Evolutionary conservation across 1,284 basidiomycete species (phyloP), one percentile per base, ranked within the genome.

Genomic region (Cryptococcus floricola): DNA sequence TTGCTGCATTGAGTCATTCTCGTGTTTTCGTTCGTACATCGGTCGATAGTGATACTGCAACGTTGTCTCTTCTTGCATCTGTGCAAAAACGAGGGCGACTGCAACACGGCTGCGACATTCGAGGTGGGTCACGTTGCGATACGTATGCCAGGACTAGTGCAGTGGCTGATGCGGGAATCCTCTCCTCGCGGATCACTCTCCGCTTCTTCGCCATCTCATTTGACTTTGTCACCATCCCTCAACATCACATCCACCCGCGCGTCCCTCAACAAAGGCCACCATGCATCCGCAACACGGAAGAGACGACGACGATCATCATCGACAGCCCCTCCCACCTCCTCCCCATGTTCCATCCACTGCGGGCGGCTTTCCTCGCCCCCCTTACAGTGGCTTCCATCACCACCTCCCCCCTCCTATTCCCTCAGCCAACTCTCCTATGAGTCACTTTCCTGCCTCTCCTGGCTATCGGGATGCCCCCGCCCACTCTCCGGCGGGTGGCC

Each of bases 321-420:
- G 27, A 23, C 45, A 16, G 23, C 45, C 18, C 25, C 41, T 23
- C n/a, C 25, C 27, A 9, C 23, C 45, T 16, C 45, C 18, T 46
- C 25, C 45, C 16, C 16, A 18, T 16, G 16, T 18, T 13, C 27
- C 45, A 16, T 46, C 45, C 10, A 25, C 4, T 5, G 25, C 18
- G 1, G n/a, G 16, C 14, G 38, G 18, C 48, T 52, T n/a, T 49
- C 47, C 37, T 23, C 43, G 52, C 39, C 48, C 55, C 10, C 44
- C 58, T n/a, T 57, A 50, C 19, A 39, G 31, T 34, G 10, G 55
- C 16, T 54, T 53, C n/a, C 27, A 50, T 13, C 51, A 53, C 46
- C 53, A 60, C 39, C 47, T 57, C n/a, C 59, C 56, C 12, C 59
- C 59, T 5, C 59, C 56, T 19, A 55, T 60, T 5, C 59, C 59